Evolutionary conservation across 2,329 filamentous ascomycete species (phyloP).

Genomic region (Pseudogymnoascus sp.): DNA sequence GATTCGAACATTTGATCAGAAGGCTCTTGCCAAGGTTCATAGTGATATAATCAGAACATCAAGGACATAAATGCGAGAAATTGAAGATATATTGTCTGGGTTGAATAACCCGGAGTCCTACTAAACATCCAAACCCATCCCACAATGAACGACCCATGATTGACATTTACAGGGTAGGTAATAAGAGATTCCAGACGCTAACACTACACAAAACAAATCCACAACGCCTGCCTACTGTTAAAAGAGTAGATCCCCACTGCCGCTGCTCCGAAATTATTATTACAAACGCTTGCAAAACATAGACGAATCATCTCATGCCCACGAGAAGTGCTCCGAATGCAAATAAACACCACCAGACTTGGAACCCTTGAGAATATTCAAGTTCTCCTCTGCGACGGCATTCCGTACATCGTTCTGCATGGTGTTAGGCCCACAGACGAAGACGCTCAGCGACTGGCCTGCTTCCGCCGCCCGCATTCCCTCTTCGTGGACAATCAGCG

Average conservation of each 20-base stretch:
- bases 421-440: slow-evolving; percentile 37
- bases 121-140: neutral
- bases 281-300: neutral
- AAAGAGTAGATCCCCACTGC: neutral
- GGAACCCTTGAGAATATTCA: slow-evolving; percentile 28
- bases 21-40: neutral
- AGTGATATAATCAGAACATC: neutral
- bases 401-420: slow-evolving; percentile 42
- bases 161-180: neutral
- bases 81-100: neutral
- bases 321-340: slow-evolving; percentile 42
- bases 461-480: slow-evolving; percentile 4
- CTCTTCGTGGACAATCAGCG: slow-evolving; percentile 18
- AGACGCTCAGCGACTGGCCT: slow-evolving; percentile 28
- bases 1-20: neutral
- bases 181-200: neutral
- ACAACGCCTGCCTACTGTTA: neutral
- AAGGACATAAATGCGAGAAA: neutral
- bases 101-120: neutral
- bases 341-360: slow-evolving; percentile 34
- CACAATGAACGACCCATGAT: neutral
- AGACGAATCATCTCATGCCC: slow-evolving; percentile 25
- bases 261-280: neutral
- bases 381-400: slow-evolving; percentile 38
- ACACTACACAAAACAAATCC: neutral